These are phyloP conservation scores for Nemania sp. DNA, from an alignment of 2,329 filamentous ascomycete genomes.

Conservation along the genomic window DNA sequence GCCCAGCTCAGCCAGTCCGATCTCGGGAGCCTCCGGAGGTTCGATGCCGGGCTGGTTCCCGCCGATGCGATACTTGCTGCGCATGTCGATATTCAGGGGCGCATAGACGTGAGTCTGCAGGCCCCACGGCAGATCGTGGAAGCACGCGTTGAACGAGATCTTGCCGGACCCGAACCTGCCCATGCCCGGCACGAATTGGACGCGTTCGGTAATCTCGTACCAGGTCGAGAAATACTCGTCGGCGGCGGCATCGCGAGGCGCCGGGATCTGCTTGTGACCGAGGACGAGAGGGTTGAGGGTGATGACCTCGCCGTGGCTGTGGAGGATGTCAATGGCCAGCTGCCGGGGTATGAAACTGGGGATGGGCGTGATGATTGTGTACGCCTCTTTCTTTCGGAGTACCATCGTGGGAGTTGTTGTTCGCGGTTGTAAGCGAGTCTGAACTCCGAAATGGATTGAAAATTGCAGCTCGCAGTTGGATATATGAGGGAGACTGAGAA, in stretches of 20 bases:
- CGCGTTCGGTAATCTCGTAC: conserved; percentile 73
- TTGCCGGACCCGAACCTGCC: conserved; percentile 67
- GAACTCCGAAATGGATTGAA: background rate
- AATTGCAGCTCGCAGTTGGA: background rate
- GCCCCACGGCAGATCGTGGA: conserved; percentile 74
- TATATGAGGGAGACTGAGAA: background rate
- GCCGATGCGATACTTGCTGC: conserved; percentile 69
- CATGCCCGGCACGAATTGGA: conserved; percentile 69
- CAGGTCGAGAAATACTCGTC: conserved; percentile 76
- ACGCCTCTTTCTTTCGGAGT: conserved; percentile 66
- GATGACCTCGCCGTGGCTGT: conserved; percentile 72
- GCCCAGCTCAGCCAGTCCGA: conserved; percentile 62
- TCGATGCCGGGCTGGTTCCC: conserved; percentile 71
- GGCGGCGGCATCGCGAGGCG: conserved; percentile 67
- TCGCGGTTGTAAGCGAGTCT: conserved; percentile 5
- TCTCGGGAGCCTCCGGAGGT: conserved; percentile 62
- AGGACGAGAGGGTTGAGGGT: conserved; percentile 72
- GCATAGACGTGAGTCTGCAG: conserved; percentile 74
- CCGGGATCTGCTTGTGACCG: conserved; percentile 64
- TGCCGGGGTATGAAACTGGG: conserved; percentile 72
- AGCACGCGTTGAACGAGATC: conserved; percentile 72
- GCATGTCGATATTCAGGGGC: conserved; percentile 67
- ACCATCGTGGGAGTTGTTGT: conserved; percentile 43
- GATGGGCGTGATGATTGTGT: conserved; percentile 72
- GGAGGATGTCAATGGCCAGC: conserved; percentile 73